Evolutionary conservation across 345 rosid genomes (phyloP).

Genomic region (Triadica sebifera): DNA sequence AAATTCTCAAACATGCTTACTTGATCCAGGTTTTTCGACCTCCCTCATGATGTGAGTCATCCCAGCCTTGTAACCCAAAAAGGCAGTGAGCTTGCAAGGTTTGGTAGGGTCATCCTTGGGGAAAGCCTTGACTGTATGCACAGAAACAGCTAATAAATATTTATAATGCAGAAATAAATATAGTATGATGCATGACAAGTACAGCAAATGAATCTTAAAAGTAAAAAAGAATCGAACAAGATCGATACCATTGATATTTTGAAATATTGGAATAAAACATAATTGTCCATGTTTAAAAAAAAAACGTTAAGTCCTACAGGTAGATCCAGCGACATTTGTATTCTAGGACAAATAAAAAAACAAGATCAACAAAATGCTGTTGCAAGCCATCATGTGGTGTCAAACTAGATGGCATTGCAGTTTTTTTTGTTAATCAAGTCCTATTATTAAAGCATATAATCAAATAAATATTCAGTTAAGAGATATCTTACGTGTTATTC

Average conservation of each 20-base stretch:
- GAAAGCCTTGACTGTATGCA: conserved; percentile 74
- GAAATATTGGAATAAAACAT: not conserved
- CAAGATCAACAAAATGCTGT: not conserved
- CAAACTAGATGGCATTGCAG: too few species aligned
- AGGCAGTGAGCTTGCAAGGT: conserved; percentile 81
- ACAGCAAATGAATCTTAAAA: not conserved
- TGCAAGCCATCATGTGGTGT: not conserved
- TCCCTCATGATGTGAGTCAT: conserved; percentile 93
- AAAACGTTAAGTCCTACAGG: not conserved
- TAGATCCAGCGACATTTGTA: not conserved
- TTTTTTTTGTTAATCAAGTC: not conserved
- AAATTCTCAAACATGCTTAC: conserved; percentile 34
- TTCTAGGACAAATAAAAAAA: not conserved
- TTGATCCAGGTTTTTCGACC: conserved; percentile 87
- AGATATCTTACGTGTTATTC: not conserved
- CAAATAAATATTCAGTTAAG: not conserved
- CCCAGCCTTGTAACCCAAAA: conserved; percentile 88
- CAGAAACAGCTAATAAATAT: not conserved
- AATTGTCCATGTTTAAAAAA: too few species aligned
- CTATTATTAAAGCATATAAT: not conserved
- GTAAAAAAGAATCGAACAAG: not conserved
- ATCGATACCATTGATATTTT: not conserved
- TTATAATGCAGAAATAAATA: not conserved
- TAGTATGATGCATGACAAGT: too few species aligned
- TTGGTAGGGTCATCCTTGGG: conserved; percentile 79